Evolutionary conservation across 1,139 yeast species (phyloP), one percentile per base, ranked within the genome.

Genomic region (Scheffersomyces parashehatae): DNA sequence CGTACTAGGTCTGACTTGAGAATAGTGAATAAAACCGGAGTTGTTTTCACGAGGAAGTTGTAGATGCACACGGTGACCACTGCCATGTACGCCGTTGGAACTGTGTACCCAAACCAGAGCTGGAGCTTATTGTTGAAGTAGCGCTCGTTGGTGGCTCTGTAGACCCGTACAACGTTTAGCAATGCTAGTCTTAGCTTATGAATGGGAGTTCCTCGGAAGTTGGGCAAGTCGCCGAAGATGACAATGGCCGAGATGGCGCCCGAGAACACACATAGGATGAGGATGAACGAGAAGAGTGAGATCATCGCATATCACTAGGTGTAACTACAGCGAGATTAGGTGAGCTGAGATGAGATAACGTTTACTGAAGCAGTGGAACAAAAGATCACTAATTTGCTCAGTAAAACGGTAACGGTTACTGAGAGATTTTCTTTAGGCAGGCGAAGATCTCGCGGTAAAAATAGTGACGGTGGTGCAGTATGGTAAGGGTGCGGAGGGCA

Each of bases 161-260:
- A 52, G 14, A 14, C 24, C n/a, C 38, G 15, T 7, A 35, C 12
- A 10, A 43, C 4, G 9, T 39, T 38, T 16, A 52, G 42, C 14
- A 55, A 41, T 16, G 20, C 20, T 20, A 37, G 14, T 16, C 63
- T 57, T 33, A 58, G 37, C 41, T 46, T 53, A 34, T 67, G 65
- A 28, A 75, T 43, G n/a, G 53, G 48, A 1, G 77, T 63, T 39
- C 65, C 52, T 46, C 78, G 62, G 38, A 73, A 70, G 28, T 70
- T 66, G 0, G 85, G 86, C 28, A 77, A 67, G 50, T 80, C 79
- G 0, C 85, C 85, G 55, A 81, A 80, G 32, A 81, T 59, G 12
- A 73, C 52, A 7, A 65, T 42, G 5, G 47, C 40, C 8, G 65
- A 26, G 3, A 13, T 11, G 24, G 12, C 20, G n/a, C 35, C 35